A percentile compares a stretch with the other conserved stretches of the same genome.
phyloP scores from a whole-genome alignment of 2,329 filamentous ascomycete genomes.

The Macroventuria anomochaeta region DNA sequence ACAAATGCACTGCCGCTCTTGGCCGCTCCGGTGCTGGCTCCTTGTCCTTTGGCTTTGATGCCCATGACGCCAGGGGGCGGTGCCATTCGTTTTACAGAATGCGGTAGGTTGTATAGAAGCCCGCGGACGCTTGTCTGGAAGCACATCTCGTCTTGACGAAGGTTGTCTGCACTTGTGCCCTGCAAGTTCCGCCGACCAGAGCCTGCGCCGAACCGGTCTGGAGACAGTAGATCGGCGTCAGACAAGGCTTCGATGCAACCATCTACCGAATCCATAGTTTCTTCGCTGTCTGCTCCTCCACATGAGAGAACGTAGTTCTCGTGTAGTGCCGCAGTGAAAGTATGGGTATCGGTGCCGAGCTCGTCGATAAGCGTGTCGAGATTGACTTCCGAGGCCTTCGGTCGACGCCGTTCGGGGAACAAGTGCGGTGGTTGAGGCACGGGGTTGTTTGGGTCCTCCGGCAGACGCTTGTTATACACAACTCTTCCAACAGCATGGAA shows the following conservation, averaged over 20 bases:
- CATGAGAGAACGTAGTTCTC: constrained; percentile 94
- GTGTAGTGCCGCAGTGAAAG: constrained; percentile 87
- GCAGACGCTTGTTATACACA: constrained; percentile 89
- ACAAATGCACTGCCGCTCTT: constrained; percentile 71
- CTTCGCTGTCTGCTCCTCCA: constrained; percentile 63
- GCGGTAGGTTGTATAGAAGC: constrained; percentile 81
- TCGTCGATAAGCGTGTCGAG: constrained; percentile 83
- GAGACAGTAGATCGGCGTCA: constrained; percentile 82
- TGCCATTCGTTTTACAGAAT: constrained; percentile 74
- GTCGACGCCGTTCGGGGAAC: constrained; percentile 53
- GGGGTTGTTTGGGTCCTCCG: constrained; percentile 43
- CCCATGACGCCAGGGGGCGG: constrained; percentile 48
- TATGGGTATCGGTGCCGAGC: constrained; percentile 88
- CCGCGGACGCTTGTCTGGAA: constrained; percentile 92
- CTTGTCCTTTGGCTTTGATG: constrained; percentile 39
- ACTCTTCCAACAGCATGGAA: constrained; percentile 97
- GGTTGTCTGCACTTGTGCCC: constrained; percentile 67
- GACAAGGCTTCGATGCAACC: constrained; percentile 88
- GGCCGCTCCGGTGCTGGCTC: constrained; percentile 20
- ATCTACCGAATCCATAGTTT: constrained; percentile 77
- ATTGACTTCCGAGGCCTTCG: constrained; percentile 54
- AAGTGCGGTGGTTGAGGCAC: constrained; percentile 55
- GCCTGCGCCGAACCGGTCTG: constrained; percentile 72
- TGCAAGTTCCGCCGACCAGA: constrained; percentile 56
- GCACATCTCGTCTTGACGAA: constrained; percentile 92